These are phyloP conservation scores for Chalciporus piperatus DNA, from an alignment of 768 basidiomycete species.

Conservation along the genomic window DNA sequence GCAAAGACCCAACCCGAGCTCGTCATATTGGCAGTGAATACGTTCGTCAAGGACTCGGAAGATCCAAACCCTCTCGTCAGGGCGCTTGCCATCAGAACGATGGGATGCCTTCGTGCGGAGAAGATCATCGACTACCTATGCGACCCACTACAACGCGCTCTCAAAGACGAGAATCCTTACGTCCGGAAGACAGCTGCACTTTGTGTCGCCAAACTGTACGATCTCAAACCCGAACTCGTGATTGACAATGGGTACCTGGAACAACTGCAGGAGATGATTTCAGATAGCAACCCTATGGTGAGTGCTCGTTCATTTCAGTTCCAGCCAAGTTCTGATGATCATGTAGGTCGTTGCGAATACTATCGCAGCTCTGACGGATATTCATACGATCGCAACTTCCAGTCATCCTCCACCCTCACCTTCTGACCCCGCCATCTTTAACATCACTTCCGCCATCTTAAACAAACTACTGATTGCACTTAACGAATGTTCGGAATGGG, in stretches of 20 bases:
- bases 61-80: constrained; percentile 96
- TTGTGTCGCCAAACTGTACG: constrained; percentile 96
- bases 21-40: constrained; percentile 98
- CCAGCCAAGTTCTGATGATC: background rate
- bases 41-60: constrained; percentile 96
- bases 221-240: constrained; percentile 92
- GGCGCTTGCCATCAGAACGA: constrained; percentile 94
- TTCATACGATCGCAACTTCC: constrained; percentile 69
- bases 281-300: constrained; percentile 97
- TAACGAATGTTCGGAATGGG: constrained; percentile 99
- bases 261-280: constrained; percentile 86
- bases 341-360: constrained; percentile 94
- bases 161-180: constrained; percentile 96
- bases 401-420: constrained; percentile 48
- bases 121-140: constrained; percentile 99
- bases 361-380: constrained; percentile 88
- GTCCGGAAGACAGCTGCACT: constrained; percentile 97
- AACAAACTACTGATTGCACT: constrained; percentile 91
- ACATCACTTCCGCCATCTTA: constrained; percentile 78
- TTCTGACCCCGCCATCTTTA: constrained; percentile 68
- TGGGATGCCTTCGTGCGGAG: constrained; percentile 95
- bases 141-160: constrained; percentile 87
- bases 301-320: constrained; percentile 15
- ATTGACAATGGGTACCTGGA: constrained; percentile 93
- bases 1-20: constrained; percentile 98